A percentile compares a stretch with the other conserved stretches of the same genome.
Evolutionary conservation across 2,329 filamentous ascomycete species (phyloP).

Genomic region (Cordyceps farinosa): DNA sequence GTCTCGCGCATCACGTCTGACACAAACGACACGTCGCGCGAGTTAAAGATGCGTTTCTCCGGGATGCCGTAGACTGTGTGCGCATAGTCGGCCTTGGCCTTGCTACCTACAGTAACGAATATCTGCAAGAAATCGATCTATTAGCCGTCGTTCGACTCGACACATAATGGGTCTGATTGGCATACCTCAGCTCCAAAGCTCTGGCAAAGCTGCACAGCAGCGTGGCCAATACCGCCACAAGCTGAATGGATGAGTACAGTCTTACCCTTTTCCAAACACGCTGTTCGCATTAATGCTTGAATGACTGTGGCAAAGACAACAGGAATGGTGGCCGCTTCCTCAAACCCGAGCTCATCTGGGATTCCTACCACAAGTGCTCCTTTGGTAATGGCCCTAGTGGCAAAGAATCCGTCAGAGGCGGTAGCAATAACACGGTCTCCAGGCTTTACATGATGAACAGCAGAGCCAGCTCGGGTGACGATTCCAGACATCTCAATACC

Average conservation of each 20-base stretch:
- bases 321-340: too few species aligned
- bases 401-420: too few species aligned
- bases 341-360: too few species aligned
- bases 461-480: too few species aligned
- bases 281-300: too few species aligned
- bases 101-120: slow-evolving; percentile 27
- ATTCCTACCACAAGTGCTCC: too few species aligned
- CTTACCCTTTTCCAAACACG: neutral
- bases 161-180: neutral
- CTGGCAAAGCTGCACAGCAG: neutral
- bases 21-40: slow-evolving; percentile 27
- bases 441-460: too few species aligned
- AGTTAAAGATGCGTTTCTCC: slow-evolving; percentile 28
- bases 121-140: neutral
- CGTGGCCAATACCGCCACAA: neutral
- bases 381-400: too few species aligned
- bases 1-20: slow-evolving; percentile 25
- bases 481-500: too few species aligned
- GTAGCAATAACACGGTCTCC: too few species aligned
- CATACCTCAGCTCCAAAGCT: neutral
- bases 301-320: too few species aligned
- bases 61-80: slow-evolving; percentile 23
- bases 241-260: slow-evolving; percentile 12
- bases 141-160: neutral
- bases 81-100: slow-evolving; percentile 29